A percentile compares a stretch with the other conserved stretches of the same genome.
Evolutionary conservation across 495 filamentous ascomycete genomes (phyloP).

Genomic region (Penicillium chermesinum): DNA sequence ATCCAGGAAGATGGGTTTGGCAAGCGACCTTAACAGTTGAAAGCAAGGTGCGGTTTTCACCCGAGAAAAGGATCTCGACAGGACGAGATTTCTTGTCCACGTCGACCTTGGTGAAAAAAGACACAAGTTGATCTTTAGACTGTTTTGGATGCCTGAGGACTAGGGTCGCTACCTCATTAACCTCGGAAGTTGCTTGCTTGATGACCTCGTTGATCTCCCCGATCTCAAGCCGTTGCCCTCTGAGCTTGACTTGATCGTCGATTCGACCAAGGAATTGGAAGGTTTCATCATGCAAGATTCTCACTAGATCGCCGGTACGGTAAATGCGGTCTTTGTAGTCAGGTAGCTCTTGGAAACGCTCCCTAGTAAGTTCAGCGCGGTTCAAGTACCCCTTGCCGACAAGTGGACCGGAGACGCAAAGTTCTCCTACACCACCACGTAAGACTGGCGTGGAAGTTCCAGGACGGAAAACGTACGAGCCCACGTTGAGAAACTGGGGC

Average conservation of each 20-base stretch:
- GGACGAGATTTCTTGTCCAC: conserved; percentile 10
- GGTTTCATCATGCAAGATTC: conserved; percentile 41
- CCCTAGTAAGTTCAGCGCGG: conserved; percentile 50
- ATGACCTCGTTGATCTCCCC: conserved; percentile 63
- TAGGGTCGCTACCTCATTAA: conserved; percentile 36
- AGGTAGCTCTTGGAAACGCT: conserved; percentile 36
- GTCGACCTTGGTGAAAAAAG: conserved; percentile 25
- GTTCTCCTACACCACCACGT: conserved; percentile 76
- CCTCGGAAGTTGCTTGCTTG: conserved; percentile 27
- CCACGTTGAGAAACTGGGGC: conserved; percentile 74
- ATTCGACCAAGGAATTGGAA: conserved; percentile 64
- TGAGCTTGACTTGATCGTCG: conserved; percentile 76
- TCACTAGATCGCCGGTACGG: conserved; percentile 45
- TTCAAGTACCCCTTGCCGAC: conserved; percentile 88
- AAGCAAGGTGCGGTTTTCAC: conserved; percentile 8
- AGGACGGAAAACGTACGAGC: conserved; percentile 70
- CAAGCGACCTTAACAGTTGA: conserved; percentile 31
- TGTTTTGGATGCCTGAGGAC: conserved; percentile 42
- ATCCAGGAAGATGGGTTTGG: conserved; percentile 41
- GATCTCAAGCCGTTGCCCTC: conserved; percentile 72
- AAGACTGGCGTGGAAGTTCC: conserved; percentile 64
- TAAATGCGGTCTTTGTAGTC: conserved; percentile 38
- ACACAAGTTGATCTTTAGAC: conserved; percentile 38
- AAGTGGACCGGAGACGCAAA: conserved; percentile 79
- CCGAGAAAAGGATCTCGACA: conserved; percentile 13